These are phyloP conservation scores for Fusarium nisikadoi DNA, from an alignment of 2,329 filamentous ascomycete species.

Conservation along the genomic window DNA sequence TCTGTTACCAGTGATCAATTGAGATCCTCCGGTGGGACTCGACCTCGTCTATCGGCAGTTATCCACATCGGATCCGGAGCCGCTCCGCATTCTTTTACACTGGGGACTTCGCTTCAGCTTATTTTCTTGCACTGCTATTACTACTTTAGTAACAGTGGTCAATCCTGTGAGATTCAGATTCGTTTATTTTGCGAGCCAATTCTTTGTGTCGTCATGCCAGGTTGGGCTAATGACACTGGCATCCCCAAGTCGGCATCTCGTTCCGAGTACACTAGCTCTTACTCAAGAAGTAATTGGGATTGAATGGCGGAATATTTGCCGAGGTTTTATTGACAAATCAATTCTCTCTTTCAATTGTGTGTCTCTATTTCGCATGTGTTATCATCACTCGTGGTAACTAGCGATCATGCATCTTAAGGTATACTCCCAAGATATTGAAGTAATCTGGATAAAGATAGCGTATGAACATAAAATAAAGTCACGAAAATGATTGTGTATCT, in stretches of 20 bases:
- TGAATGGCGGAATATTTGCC: not conserved
- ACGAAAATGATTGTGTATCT: rapidly evolving
- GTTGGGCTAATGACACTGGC: not conserved
- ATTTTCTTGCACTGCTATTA: not conserved
- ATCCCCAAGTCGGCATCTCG: not conserved
- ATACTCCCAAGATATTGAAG: not conserved
- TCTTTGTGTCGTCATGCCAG: not conserved
- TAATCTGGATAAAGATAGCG: too few species aligned
- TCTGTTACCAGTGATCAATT: slow-evolving; percentile 18
- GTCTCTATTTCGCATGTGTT: not conserved
- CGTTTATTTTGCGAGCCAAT: not conserved
- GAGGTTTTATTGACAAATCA: rapidly evolving
- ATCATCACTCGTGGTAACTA: too few species aligned
- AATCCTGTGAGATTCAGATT: not conserved
- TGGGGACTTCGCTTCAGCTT: not conserved
- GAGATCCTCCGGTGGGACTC: not conserved
- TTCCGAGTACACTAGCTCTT: not conserved
- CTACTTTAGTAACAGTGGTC: not conserved
- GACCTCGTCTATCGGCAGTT: not conserved
- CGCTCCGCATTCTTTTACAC: not conserved
- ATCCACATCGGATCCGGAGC: not conserved
- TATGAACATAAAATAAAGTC: not conserved
- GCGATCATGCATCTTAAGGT: too few species aligned
- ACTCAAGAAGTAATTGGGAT: rapidly evolving
- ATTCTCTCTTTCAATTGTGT: rapidly evolving